These are phyloP conservation scores for Inga oerstediana DNA, from an alignment of 306 rosid genomes.

Conservation along the genomic window DNA sequence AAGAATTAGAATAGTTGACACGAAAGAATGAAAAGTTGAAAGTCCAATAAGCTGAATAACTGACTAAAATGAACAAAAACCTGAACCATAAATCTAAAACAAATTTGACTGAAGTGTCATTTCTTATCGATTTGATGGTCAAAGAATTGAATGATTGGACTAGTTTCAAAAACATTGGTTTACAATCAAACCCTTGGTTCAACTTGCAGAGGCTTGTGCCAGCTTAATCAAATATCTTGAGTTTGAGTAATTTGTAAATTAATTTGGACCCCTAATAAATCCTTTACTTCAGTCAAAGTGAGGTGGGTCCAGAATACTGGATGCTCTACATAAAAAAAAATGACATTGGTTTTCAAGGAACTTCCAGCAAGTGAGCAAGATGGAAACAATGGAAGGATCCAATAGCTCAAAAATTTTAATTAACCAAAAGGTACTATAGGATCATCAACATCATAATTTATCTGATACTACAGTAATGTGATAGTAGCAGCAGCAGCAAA, in stretches of 20 bases:
- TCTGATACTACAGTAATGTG: slow-evolving; percentile 33
- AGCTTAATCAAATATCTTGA: no score
- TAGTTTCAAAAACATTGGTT: neutral
- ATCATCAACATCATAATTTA: slow-evolving; percentile 23
- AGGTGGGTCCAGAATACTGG: neutral
- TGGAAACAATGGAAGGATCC: neutral
- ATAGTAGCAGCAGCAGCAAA: neutral
- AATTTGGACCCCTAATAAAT: neutral
- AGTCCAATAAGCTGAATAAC: neutral
- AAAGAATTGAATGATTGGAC: neutral
- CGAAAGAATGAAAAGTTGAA: neutral
- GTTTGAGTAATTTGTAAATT: no score
- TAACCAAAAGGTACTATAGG: slow-evolving; percentile 9
- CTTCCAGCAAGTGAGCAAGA: neutral
- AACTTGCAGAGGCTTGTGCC: no score
- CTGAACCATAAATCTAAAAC: neutral
- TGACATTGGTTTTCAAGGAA: neutral
- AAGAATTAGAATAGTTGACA: neutral
- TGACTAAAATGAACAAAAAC: neutral
- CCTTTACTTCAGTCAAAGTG: neutral
- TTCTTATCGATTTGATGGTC: neutral
- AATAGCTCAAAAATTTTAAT: neutral
- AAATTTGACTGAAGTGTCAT: neutral
- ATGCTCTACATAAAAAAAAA: neutral
- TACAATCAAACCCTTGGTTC: no score